A percentile compares a stretch with the other conserved stretches of the same genome.
phyloP scores from a whole-genome alignment of 2,329 filamentous ascomycete species.

The Aureobasidium musti region DNA sequence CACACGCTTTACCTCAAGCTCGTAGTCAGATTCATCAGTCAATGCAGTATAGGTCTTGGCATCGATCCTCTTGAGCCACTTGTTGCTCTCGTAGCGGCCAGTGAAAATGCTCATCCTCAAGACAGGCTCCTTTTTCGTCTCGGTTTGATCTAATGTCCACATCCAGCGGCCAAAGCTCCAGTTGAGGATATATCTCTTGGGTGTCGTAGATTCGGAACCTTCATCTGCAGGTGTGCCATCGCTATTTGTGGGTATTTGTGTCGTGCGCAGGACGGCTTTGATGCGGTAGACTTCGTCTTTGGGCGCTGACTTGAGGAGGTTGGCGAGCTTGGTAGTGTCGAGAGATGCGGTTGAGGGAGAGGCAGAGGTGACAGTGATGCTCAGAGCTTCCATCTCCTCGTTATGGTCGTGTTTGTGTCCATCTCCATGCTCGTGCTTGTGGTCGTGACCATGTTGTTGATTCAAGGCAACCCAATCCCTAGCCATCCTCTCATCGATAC shows the following conservation, averaged over 20 bases:
- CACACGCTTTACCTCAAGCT: constrained; percentile 53
- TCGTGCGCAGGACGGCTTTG: constrained; percentile 65
- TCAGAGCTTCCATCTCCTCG: constrained; percentile 86
- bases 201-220: constrained; percentile 41
- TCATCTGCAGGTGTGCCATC: constrained; percentile 31
- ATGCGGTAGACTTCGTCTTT: constrained; percentile 97
- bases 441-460: constrained; percentile 46
- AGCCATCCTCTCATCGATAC: constrained; percentile 80
- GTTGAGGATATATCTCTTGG: constrained; percentile 80
- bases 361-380: constrained; percentile 60
- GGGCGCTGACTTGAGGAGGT: constrained; percentile 69
- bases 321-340: constrained; percentile 61
- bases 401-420: constrained; percentile 62
- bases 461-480: constrained; percentile 46
- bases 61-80: constrained; percentile 75
- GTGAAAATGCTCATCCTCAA: constrained; percentile 75
- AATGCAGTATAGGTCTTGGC: constrained; percentile 37
- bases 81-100: constrained; percentile 70
- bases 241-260: constrained; percentile 45
- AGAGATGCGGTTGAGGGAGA: constrained; percentile 40
- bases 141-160: constrained; percentile 64
- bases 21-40: constrained; percentile 43
- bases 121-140: constrained; percentile 41
- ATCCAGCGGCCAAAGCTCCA: constrained; percentile 98
- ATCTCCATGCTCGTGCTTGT: constrained; percentile 42